These are phyloP conservation scores for Cucumis cinereus DNA, from an alignment of 306 rosid species.

Conservation along the genomic window DNA sequence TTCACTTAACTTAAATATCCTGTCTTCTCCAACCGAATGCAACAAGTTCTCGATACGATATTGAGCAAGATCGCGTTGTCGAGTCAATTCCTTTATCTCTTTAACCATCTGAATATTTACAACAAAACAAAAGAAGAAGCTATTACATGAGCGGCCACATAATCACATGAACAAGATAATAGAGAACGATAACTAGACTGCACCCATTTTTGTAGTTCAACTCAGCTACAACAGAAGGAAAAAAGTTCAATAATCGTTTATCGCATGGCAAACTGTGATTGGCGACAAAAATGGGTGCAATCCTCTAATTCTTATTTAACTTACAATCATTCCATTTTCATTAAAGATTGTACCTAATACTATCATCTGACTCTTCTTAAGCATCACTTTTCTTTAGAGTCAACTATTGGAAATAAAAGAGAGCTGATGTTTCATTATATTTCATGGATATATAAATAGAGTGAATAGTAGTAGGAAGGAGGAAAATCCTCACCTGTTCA, in stretches of 20 bases:
- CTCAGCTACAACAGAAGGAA: too few relatives aligned
- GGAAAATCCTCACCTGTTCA: constrained; percentile 45
- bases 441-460: background rate
- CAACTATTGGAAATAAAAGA: background rate
- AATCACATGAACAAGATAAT: background rate
- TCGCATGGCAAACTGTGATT: too few relatives aligned
- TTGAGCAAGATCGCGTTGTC: constrained; percentile 63
- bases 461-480: background rate
- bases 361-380: too few relatives aligned
- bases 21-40: constrained; percentile 31
- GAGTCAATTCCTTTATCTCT: constrained; percentile 56
- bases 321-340: too few relatives aligned
- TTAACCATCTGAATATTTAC: constrained; percentile 51
- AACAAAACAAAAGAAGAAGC: background rate
- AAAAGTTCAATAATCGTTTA: too few relatives aligned
- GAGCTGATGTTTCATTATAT: background rate
- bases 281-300: too few relatives aligned
- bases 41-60: constrained; percentile 42
- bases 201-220: too few relatives aligned
- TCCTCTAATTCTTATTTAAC: background rate
- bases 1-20: constrained; percentile 16
- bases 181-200: background rate
- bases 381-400: background rate
- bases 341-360: too few relatives aligned
- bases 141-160: background rate